Evolutionary conservation across 768 basidiomycete genomes (phyloP).

Genomic region (Serendipita indica): DNA sequence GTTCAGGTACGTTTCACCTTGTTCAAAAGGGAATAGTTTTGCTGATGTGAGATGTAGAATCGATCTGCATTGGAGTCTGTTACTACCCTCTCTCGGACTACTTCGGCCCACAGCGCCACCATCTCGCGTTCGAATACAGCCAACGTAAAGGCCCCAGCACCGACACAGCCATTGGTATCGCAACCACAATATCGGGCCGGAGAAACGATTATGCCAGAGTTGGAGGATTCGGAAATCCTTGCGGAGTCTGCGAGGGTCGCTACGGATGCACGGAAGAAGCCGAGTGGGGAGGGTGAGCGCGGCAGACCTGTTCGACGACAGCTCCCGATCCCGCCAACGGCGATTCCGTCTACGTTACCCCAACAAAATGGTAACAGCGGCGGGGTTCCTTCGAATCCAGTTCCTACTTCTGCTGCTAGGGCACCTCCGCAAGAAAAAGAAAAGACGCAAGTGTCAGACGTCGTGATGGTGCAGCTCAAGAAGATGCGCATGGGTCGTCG

Average conservation of each 20-base stretch:
- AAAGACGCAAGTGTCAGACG: background rate
- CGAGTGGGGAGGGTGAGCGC: too few relatives aligned
- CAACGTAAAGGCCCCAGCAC: too few relatives aligned
- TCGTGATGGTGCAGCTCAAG: background rate
- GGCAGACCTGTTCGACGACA: too few relatives aligned
- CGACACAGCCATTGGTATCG: too few relatives aligned
- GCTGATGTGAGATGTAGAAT: background rate
- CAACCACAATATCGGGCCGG: too few relatives aligned
- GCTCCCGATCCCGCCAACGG: too few relatives aligned
- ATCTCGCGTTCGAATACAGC: too few relatives aligned
- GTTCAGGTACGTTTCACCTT: background rate
- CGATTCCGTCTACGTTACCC: too few relatives aligned
- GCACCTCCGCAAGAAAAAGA: background rate
- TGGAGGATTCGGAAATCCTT: too few relatives aligned
- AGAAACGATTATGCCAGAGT: too few relatives aligned
- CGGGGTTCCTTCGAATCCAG: background rate
- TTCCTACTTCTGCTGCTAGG: background rate
- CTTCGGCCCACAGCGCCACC: background rate
- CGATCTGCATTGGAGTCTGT: background rate
- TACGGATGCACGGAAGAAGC: too few relatives aligned
- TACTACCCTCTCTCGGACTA: background rate
- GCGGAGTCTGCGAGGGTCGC: too few relatives aligned
- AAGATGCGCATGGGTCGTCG: background rate
- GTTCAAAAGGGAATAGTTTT: background rate
- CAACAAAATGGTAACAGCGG: background rate